A percentile compares a stretch with the other conserved stretches of the same genome.
phyloP scores from a whole-genome alignment of 2,329 filamentous ascomycete species.

The Pseudogymnoascus sp. region DNA sequence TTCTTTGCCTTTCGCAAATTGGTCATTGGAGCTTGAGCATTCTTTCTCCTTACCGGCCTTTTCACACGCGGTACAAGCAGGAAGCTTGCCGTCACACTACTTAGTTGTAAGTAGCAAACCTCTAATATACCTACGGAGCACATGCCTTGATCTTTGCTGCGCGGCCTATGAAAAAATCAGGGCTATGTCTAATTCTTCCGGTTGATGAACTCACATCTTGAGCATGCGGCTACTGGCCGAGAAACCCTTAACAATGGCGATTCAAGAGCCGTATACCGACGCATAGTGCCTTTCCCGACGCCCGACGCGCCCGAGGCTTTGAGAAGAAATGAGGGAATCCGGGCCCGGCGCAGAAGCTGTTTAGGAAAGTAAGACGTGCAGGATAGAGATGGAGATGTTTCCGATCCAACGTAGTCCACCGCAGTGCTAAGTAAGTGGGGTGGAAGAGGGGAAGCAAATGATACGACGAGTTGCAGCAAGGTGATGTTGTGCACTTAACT shows the following conservation, averaged over 20 bases:
- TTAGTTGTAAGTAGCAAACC: conserved; percentile 15
- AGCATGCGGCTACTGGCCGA: conserved; percentile 70
- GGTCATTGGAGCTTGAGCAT: conserved; percentile 90
- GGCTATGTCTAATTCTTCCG: background rate
- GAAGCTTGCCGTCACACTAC: conserved; percentile 88
- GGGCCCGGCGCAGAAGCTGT: conserved; percentile 3
- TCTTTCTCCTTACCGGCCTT: conserved; percentile 78
- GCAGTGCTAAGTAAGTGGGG: background rate
- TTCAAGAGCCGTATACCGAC: conserved; percentile 17
- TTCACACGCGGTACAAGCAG: conserved; percentile 90
- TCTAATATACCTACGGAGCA: background rate
- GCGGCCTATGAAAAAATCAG: conserved; percentile 43
- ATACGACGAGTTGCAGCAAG: conserved; percentile 7
- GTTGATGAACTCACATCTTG: conserved; percentile 48
- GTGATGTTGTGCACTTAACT: conserved; percentile 3
- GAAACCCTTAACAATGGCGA: conserved; percentile 62
- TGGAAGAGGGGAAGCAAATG: conserved; percentile 3
- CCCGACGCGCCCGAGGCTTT: background rate
- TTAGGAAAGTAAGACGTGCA: conserved; percentile 7
- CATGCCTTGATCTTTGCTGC: conserved; percentile 82
- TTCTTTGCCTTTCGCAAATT: conserved; percentile 92
- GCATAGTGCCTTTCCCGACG: background rate
- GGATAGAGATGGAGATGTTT: conserved; percentile 6
- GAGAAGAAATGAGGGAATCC: background rate
- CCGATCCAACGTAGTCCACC: background rate